Evolutionary conservation across 1,284 basidiomycete species (phyloP), one percentile per base, ranked within the genome.

Genomic region (Jaminaea rosea): DNA sequence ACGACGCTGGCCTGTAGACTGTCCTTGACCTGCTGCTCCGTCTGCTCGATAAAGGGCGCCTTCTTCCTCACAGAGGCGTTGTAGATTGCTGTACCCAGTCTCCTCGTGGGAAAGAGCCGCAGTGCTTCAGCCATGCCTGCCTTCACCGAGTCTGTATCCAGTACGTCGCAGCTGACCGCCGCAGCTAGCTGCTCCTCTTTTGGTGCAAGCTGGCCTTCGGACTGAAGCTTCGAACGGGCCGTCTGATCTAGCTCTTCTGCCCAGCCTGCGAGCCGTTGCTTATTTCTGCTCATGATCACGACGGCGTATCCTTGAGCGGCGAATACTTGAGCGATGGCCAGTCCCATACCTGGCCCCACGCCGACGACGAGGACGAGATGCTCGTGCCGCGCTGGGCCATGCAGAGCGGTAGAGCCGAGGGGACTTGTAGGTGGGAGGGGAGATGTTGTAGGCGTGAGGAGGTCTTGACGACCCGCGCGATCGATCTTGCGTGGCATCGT

Each of bases 311-410:
- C 66, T 21, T 58, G 56, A 2, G 52, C 41, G 0, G 64, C 66
- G 41, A 68, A 68, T 0, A 52, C 44, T 21, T 52, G 53, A 1
- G 66, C 66, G 24, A 68, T 62, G 0, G 46, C 39, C 6, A 66
- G 41, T 0, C 66, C 66, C 9, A 68, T 46, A 3, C 66, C 66
- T 4, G 64, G 66, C 1, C 66, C 64, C 0, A 68, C 63, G 9
- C 64, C 64, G 11, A 67, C 55, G 5, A 64, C 41, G 8, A 64
- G 45, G 2, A 67, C 60, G 2, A 67, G 44, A 44, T 67, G 64
- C n/a, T 60, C 42, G 2, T 45, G 10, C 2, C 53, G 37, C 4
- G 44, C 9, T 1, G 64, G 64, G 1, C 64, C 64, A 28, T 67
- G 62, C 5, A 64, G 44, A 7, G 53, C 28, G 26, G 58, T 53